Base-by-base conservation (phyloP, 1,139 yeast species). In the Taphrina populina region DNA sequence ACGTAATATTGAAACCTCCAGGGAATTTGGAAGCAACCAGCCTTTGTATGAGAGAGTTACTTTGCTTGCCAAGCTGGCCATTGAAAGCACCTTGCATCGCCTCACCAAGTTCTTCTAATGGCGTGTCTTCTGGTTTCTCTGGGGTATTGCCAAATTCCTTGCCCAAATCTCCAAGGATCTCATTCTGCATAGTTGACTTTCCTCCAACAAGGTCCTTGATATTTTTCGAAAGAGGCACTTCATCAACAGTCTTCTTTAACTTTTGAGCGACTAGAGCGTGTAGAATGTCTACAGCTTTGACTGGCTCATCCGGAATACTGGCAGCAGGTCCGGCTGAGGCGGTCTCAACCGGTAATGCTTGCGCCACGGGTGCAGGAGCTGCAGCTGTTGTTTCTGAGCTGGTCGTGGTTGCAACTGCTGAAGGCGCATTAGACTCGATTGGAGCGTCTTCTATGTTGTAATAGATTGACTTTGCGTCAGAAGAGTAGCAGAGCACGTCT, bases 111-210 rank as follows among this genome's bases (percentile, higher is more conserved):
- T 92, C 98, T 67, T 82, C 88, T 67, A 92, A 79, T 62, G 98
- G 97, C 52, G 95, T 86, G 68, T 92, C 98, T 74, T 92, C 98
- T 61, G 98, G 97, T 74, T 92, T 92, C 74, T 92, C 98, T 45
- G 98, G 98, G 55, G 97, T 88, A 52, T 94, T 76, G 64, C 97
- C 97, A 67, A 92, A 92, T 74, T 92, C 98, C 73, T 92, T 92
- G 69, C 97, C 96, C 67, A 92, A 79, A 69, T 92, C 98, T 78
- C 98, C 98, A 66, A 92, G 80, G 64, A 92, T 92, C 77, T 92
- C 98, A 72, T 92, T 92, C 75, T 92, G 98, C 49, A 92, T 94
- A 34, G 98, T 92, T 26, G 98, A 92, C 72, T 92, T 92, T 76
- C 98, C 98, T 66, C 95, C 95, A 62, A 92, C 98, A 67, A 92